Base-by-base conservation (phyloP, 345 rosid genomes). In the Noccaea bulbosa region DNA sequence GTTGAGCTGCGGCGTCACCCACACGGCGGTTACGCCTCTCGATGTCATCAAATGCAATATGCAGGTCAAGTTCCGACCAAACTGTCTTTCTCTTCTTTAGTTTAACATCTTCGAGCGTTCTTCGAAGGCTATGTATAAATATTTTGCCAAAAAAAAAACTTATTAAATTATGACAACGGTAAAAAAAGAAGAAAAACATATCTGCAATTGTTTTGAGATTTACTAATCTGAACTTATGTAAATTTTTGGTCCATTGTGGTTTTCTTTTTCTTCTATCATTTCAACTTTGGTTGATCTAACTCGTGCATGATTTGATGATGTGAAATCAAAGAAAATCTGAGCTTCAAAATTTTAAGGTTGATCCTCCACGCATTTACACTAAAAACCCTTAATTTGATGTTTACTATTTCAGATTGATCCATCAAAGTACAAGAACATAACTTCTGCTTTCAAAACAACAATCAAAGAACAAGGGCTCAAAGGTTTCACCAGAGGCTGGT, bases 31-130 rank as follows among this genome's bases (percentile, higher is more conserved):
- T 67, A 91, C 99, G 51, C 99, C 99, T 4, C 90, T 94, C 30
- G 99, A 94, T 83, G 86, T 94, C 50, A 84, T 94, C 83, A 94
- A 94, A 81, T 94, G 99, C 77, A 94, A 94, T 68, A 94, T 94
- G 99, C 99, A 94, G 99, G 98, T 93, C 4, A 32, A 9, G 16
- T 46, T 44, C 5, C 11, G 11, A 44, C 9, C 30, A 17, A 32
- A 67, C 1, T 41, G 14, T n/a, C 20, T 27, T 17, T 17, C 5
- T 49, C 11, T 37, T 37, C 40, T 37, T 7, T 7, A 37, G 40
- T 3, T 47, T 27, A 14, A 59, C 33, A 58, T 39, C 40, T 48
- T 38, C 33, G 14, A 8, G 1, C 15, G 2, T 46, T 35, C 6
- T 12, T 33, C 11, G 0, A 16, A 67, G 45, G 35, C 45, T 65